Base-by-base conservation (phyloP, 2,329 filamentous ascomycete species). In the Fusarium zealandicum region DNA sequence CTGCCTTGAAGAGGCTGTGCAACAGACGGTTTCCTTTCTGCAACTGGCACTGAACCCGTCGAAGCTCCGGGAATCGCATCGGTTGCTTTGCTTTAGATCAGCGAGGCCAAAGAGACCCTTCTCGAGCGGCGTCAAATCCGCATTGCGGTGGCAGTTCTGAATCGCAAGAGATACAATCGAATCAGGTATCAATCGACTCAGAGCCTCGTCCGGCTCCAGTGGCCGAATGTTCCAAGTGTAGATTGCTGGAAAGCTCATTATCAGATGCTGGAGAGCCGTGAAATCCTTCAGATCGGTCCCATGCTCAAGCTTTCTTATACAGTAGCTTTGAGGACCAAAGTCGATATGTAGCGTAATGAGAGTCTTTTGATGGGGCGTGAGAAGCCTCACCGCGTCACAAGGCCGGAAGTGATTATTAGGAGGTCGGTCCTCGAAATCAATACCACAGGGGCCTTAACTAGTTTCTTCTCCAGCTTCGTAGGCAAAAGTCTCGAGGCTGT, bases 331-430 rank as follows among this genome's bases (percentile, higher is more conserved):
- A 18, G 18, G n/a, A 28, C 39, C 16, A 5, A 52, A n/a, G 36
- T 56, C 53, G 6, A 56, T 20, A 33, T 30, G 42, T 35, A 39
- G 25, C n/a, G 30, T 14, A 7, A 35, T 14, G 18, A 41, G 31
- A 16, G 43, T 48, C 30, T 17, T 18, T n/a, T 28, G 17, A 38
- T 49, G 43, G 20, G 4, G 2, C 10, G 12, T 13, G 16, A 57
- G 35, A 14, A 35, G 20, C 9, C 27, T 36, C 14, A 53, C 33
- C 13, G 31, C 39, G 13, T 53, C 37, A 11, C 42, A 48, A 39
- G 43, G 42, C 14, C 47, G 53, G 35, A 56, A 44, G 17, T 47
- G 49, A 13, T 35, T n/a, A n/a, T 43, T 33, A 20, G 20, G 20
- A 20, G 20, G 20, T 20, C 20, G 4, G 4, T 20, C 20, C n/a